Evolutionary conservation across 176 grass and related monocot genomes (phyloP), one percentile per base, ranked within the genome.

Genomic region (Bothriochloa decipiens): DNA sequence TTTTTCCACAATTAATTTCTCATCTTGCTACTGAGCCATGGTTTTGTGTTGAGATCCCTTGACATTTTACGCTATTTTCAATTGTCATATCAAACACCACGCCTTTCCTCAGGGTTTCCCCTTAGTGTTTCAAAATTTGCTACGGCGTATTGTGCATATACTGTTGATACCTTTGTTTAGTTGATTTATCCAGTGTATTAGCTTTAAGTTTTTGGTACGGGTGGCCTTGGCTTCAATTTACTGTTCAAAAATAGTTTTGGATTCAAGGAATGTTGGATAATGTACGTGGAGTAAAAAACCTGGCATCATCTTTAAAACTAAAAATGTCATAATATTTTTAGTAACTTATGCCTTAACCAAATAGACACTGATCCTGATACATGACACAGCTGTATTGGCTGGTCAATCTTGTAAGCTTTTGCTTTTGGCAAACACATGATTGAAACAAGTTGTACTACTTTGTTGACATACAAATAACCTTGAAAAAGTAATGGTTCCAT

Each of bases 401-500:
- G 35, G 35, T 81, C 32, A 81, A 50, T 69, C 46, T 20, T 28
- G 23, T 22, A 45, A 66, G 13, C 33, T 33, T 66, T 41, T 65
- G 32, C 71, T 74, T 74, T 66, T 18, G 12, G 77, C n/a, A 67
- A 23, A 43, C 16, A 26, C 35, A 3, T 87, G 23, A 66, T 16
- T 73, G 43, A 40, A 88, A 65, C 65, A 71, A 50, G 18, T 22
- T 53, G 39, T 40, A 71, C 32, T 61, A 16, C 16, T 69, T 78
- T 79, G 53, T 37, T 37, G 46, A 75, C 3, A 22, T 33, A 33
- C 11, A 53, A 55, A 75, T 7, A 1, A 1, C 57, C 29, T 29
- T 27, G n/a, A 72, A 55, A 35, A 78, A 72, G 9, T 33, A 53
- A 73, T 71, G 28, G 32, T 88, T 86, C 8, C 43, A 42, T 77